These are phyloP conservation scores for Trichaptum fuscoviolaceum DNA, from an alignment of 768 basidiomycete genomes.

Conservation along the genomic window DNA sequence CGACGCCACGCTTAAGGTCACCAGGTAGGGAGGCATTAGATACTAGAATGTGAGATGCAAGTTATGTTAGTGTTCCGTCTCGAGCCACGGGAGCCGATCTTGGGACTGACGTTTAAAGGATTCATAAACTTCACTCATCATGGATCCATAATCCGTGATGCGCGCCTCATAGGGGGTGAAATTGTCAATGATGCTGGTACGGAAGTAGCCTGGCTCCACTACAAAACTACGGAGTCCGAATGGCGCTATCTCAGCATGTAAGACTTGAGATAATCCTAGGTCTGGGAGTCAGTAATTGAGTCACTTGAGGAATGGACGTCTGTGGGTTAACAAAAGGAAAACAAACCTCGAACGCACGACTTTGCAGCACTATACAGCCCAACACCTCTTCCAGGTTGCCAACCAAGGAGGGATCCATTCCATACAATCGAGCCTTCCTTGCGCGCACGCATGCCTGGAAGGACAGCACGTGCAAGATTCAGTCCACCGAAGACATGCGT, in stretches of 20 bases:
- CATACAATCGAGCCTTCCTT: constrained; percentile 38
- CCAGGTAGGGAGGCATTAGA: constrained; percentile 28
- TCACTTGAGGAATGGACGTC: constrained; percentile 18
- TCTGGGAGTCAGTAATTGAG: constrained; percentile 24
- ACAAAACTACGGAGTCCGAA: constrained; percentile 33
- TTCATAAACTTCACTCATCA: constrained; percentile 18
- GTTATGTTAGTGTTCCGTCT: constrained; percentile 16
- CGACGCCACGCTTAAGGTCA: constrained; percentile 30
- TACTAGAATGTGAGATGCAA: constrained; percentile 16
- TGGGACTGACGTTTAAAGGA: constrained; percentile 5
- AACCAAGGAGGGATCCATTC: constrained; percentile 33
- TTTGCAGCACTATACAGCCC: constrained; percentile 37
- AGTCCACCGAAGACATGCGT: constrained; percentile 42
- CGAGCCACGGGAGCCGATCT: neutral
- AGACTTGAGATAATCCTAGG: constrained; percentile 13
- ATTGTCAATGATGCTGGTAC: constrained; percentile 30
- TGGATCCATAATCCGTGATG: constrained; percentile 45
- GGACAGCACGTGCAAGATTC: constrained; percentile 40
- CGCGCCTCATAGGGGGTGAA: constrained; percentile 28
- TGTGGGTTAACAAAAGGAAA: constrained; percentile 7
- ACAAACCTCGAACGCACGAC: constrained; percentile 26
- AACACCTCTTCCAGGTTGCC: constrained; percentile 12
- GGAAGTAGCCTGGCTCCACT: constrained; percentile 36
- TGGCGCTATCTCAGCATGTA: constrained; percentile 18
- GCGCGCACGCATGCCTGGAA: constrained; percentile 42